These are phyloP conservation scores for Beta vulgaris DNA, from an alignment of 148 eudicot species.

Conservation along the genomic window DNA sequence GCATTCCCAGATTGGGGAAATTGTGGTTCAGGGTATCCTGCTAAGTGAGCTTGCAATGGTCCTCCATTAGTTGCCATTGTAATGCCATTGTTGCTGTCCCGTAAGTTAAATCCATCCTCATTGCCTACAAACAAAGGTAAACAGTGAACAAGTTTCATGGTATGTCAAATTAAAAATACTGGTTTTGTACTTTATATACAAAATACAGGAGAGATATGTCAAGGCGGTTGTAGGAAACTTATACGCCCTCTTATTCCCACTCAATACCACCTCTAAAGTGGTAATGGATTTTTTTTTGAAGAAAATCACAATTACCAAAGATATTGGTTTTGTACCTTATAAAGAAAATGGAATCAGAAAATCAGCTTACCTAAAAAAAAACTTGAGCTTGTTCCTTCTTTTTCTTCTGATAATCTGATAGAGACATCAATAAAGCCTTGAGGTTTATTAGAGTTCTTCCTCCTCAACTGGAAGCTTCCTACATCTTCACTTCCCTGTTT, in stretches of 20 bases:
- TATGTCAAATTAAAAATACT: not conserved
- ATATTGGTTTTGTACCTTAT: not conserved
- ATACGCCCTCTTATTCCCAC: too few relatives aligned
- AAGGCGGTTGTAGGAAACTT: too few relatives aligned
- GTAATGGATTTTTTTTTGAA: too few relatives aligned
- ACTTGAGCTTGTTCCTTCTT: slow-evolving; percentile 41
- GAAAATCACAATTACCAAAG: too few relatives aligned
- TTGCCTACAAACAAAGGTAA: slow-evolving; percentile 30
- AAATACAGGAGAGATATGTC: not conserved
- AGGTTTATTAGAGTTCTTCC: slow-evolving; percentile 50
- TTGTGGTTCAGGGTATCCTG: slow-evolving; percentile 28
- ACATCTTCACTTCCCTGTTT: slow-evolving; percentile 49
- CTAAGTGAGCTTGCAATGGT: slow-evolving; percentile 28
- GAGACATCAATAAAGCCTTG: slow-evolving; percentile 84
- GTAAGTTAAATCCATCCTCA: slow-evolving; percentile 50
- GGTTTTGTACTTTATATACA: not conserved
- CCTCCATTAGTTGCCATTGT: slow-evolving; percentile 31
- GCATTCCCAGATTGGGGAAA: slow-evolving; percentile 30
- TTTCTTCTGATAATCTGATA: slow-evolving; percentile 55
- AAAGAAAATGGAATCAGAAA: not conserved
- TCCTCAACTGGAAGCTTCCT: slow-evolving; percentile 82
- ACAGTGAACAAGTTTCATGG: not conserved
- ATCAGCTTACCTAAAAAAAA: slow-evolving; percentile 41
- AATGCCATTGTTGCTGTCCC: slow-evolving; percentile 34
- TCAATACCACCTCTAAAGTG: too few relatives aligned